phyloP scores from a whole-genome alignment of 164 flowering plant species.

The Liriodendron chinense region DNA sequence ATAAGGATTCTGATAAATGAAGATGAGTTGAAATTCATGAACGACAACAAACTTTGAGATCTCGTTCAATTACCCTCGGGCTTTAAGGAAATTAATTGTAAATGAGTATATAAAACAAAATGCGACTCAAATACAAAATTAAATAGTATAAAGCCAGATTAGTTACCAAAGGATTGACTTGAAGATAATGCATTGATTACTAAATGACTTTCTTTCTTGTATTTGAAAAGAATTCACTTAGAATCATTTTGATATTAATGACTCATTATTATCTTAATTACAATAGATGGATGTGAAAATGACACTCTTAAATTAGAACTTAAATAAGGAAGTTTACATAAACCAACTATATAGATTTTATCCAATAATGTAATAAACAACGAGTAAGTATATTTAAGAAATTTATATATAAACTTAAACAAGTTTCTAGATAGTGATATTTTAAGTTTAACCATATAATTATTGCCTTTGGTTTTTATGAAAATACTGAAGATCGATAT shows the following conservation, averaged over 20 bases:
- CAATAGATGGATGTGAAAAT: not conserved
- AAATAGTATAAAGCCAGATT: not conserved
- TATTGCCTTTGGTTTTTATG: not conserved
- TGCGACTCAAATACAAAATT: not conserved
- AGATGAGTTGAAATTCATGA: not conserved
- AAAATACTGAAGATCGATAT: not conserved
- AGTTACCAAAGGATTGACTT: too few species aligned
- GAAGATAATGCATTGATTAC: too few species aligned
- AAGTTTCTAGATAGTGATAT: not conserved
- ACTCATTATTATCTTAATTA: constrained; percentile 1
- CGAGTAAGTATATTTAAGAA: not conserved
- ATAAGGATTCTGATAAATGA: too few species aligned
- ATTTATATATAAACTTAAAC: constrained; percentile 5
- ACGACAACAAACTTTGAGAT: not conserved
- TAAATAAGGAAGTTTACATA: not conserved
- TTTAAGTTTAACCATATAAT: not conserved
- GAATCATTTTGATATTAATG: constrained; percentile 2
- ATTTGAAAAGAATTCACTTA: not conserved
- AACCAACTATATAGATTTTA: not conserved
- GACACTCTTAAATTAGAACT: not conserved
- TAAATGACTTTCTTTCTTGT: too few species aligned
- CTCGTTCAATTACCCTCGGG: not conserved
- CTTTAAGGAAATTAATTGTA: not conserved
- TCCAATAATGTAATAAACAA: not conserved
- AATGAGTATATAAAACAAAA: constrained; percentile 1